These are phyloP conservation scores for Fusarium dlaminii DNA, from an alignment of 2,329 filamentous ascomycete genomes.

Conservation along the genomic window DNA sequence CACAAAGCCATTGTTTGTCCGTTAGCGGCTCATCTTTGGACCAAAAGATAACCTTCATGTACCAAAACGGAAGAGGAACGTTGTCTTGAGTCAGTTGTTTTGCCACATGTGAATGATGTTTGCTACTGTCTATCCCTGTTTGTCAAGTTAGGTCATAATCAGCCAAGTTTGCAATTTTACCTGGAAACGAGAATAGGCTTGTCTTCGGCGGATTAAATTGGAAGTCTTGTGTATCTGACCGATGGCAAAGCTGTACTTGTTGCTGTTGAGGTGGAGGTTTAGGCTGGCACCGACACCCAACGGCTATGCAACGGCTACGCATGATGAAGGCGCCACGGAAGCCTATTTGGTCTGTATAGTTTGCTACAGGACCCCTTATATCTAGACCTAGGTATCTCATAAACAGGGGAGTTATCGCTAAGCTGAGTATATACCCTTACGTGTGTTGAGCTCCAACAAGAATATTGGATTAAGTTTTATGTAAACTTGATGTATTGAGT, in stretches of 20 bases:
- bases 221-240: not conserved
- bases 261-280: not conserved
- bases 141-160: not conserved
- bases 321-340: not conserved
- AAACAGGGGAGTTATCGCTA: not conserved
- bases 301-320: not conserved
- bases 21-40: conserved; percentile 3
- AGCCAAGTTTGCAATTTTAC: not conserved
- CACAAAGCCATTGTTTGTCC: not conserved
- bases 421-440: not conserved
- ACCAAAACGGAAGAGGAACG: conserved; percentile 5
- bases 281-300: not conserved
- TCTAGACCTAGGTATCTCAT: not conserved
- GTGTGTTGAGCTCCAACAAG: not conserved
- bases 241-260: not conserved
- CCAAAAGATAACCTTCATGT: not conserved
- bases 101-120: conserved; percentile 3
- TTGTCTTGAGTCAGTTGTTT: conserved; percentile 18
- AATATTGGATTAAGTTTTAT: not conserved
- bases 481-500: not conserved
- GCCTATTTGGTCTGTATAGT: not conserved
- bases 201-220: not conserved
- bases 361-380: not conserved
- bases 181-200: not conserved
- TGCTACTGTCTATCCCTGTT: not conserved